These are phyloP conservation scores for Botrytis porri DNA, from an alignment of 2,329 filamentous ascomycete species.

Conservation along the genomic window DNA sequence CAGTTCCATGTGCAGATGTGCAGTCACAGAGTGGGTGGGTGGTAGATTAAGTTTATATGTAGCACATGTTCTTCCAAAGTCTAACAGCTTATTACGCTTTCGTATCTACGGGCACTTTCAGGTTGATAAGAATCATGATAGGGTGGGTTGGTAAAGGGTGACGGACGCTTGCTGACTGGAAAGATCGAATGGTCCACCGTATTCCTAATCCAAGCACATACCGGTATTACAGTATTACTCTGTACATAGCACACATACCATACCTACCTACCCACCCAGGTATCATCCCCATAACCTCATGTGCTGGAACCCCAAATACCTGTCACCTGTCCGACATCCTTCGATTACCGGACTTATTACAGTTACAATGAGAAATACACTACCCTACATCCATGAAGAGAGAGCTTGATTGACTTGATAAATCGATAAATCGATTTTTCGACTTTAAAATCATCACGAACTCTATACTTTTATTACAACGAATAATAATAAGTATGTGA, in stretches of 20 bases:
- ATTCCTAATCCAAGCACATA: neutral
- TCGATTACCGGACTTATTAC: neutral
- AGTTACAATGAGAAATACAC: neutral
- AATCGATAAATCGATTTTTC: too few species aligned
- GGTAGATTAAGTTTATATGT: neutral
- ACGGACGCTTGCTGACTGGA: neutral
- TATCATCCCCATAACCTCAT: neutral
- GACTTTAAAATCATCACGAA: too few species aligned
- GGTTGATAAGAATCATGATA: neutral
- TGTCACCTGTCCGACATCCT: slow-evolving; percentile 4
- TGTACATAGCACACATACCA: neutral
- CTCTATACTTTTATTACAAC: too few species aligned
- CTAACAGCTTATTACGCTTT: neutral
- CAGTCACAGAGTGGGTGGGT: neutral
- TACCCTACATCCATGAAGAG: neutral
- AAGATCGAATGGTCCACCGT: neutral
- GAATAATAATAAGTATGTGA: neutral
- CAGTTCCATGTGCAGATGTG: neutral
- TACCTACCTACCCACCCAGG: neutral
- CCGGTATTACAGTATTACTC: too few species aligned
- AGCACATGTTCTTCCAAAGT: neutral
- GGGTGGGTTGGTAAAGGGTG: neutral
- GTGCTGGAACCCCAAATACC: neutral
- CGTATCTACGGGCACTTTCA: neutral
- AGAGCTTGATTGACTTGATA: neutral